Base-by-base conservation (phyloP, 2,329 filamentous ascomycete species). In the Leptosphaerulina australis region DNA sequence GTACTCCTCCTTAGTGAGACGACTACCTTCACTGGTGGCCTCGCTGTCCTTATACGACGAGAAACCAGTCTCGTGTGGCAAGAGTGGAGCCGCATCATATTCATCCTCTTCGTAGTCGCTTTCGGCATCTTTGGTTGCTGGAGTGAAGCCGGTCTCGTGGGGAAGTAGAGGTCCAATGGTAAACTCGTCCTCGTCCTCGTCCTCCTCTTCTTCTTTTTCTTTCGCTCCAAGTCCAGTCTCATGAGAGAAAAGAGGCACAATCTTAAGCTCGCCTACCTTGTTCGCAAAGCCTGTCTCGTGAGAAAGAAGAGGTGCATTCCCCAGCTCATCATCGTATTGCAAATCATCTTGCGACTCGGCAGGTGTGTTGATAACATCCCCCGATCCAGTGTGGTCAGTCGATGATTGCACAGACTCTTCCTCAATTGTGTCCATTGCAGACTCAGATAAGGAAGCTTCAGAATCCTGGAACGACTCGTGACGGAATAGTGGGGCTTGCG, bases 51-150 rank as follows among this genome's bases (percentile, higher is more conserved):
- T 53, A 34, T 51, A 46, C 24, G 50, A 44, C 38, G 66, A 37
- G 46, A 56, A 54, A 4, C 52, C 54, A 44, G 68, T 67, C 54
- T 76, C 74, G 29, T 76, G 73, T 17, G 66, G 63, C 33, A 76
- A 57, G 1, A 75, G 62, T 15, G 72, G 74, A 15, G 62, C 57
- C 7, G 60, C 49, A 20, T 67, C 62, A 12, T 62, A 56, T 17
- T 68, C 64, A 28, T 66, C 61, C 8, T 59, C 50, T 2, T 59
- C 58, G 22, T 62, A 45, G 37, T 53, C 49, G 10, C 37, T 31
- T 14, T 39, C 21, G 2, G 37, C 31, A 30, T 31, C 21, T 21
- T 35, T 48, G 3, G 39, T 7, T 5, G 24, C 14, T 14, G 18
- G 14, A 6, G 34, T 41, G 6, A 50, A 47, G 22, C 38, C 47